A percentile compares a stretch with the other conserved stretches of the same genome.
These are phyloP conservation scores for Puccinellia tenuiflora DNA, from an alignment of 176 grass and related monocot genomes.

Conservation along the genomic window DNA sequence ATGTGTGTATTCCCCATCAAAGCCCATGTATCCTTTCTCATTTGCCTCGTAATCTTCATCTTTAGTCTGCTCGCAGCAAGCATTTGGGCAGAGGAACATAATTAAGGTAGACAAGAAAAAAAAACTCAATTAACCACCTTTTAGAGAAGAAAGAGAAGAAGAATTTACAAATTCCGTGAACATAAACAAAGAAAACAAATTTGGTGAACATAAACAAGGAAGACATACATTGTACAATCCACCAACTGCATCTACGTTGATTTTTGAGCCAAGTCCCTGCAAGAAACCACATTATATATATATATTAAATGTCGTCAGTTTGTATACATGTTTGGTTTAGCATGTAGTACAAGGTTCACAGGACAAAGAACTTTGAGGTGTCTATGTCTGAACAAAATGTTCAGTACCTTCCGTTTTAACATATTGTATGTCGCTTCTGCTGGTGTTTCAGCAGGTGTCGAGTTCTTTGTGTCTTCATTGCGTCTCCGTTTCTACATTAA, in stretches of 20 bases:
- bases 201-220: conserved; percentile 14
- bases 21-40: conserved; percentile 34
- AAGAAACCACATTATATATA: conserved; percentile 4
- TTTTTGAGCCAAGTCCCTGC: conserved; percentile 63
- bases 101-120: background rate
- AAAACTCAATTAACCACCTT: too few species aligned
- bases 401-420: conserved; percentile 77
- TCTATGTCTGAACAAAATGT: background rate
- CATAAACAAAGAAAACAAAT: background rate
- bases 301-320: conserved; percentile 1
- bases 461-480: conserved; percentile 54
- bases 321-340: background rate
- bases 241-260: conserved; percentile 60
- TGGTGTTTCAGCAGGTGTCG: conserved; percentile 64
- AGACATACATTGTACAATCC: conserved; percentile 55
- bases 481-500: conserved; percentile 56
- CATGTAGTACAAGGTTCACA: background rate
- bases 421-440: conserved; percentile 80
- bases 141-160: too few species aligned
- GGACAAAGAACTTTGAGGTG: background rate
- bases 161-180: too few species aligned
- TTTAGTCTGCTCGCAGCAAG: conserved; percentile 22
- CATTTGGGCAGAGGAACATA: background rate
- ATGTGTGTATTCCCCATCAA: conserved; percentile 13
- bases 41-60: conserved; percentile 7